These are phyloP conservation scores for Leishmania gerbilli DNA, from an alignment of 208 protist species.

Conservation along the genomic window DNA sequence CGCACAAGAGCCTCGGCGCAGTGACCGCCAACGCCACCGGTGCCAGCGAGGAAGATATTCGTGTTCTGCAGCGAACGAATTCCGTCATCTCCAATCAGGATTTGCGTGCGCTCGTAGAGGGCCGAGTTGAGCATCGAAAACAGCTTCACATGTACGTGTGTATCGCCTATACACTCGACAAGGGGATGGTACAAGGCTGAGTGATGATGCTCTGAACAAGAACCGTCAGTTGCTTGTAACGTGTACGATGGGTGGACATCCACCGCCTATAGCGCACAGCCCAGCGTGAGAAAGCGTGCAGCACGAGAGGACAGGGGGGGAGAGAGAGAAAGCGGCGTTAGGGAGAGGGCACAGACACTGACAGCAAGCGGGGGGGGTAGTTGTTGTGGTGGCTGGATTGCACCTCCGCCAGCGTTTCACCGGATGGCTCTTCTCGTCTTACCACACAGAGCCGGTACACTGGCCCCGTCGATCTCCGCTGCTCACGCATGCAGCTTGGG, in stretches of 20 bases:
- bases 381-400: background rate
- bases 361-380: background rate
- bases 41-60: constrained; percentile 82
- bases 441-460: background rate
- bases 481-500: too few relatives aligned
- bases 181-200: background rate
- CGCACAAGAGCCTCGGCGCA: constrained; percentile 88
- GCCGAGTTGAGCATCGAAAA: constrained; percentile 67
- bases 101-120: constrained; percentile 85
- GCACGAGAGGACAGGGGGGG: too few relatives aligned
- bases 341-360: background rate
- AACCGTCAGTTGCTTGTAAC: too few relatives aligned
- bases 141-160: background rate
- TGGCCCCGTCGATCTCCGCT: background rate
- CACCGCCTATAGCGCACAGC: too few relatives aligned
- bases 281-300: too few relatives aligned
- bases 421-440: background rate
- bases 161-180: background rate
- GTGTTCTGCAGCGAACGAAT: constrained; percentile 57
- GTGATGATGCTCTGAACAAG: background rate
- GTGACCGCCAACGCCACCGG: constrained; percentile 89
- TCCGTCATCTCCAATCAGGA: constrained; percentile 79
- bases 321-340: background rate
- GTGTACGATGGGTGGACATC: too few relatives aligned
- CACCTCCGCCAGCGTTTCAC: background rate